Conservation (phyloP, 73 alveolate genomes). For the Blepharisma japonicum region DNA sequence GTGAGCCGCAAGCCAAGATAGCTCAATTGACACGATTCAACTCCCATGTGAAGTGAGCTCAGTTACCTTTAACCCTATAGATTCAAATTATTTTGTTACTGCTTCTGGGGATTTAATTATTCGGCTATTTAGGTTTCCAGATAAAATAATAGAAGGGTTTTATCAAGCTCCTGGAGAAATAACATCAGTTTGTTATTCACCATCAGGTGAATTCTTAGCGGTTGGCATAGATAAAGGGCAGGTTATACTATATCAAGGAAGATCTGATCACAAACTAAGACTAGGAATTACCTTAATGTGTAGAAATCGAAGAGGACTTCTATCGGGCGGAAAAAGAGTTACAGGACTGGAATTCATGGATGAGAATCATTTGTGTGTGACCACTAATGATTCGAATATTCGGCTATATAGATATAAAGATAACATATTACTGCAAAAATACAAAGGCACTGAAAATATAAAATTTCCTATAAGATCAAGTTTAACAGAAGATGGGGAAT, state of each 20-base stretch:
- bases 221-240: slow-evolving; percentile 80
- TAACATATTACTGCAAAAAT: slow-evolving; percentile 59
- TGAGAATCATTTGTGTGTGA: slow-evolving; percentile 56
- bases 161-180: slow-evolving; percentile 56
- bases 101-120: no score
- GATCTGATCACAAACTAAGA: slow-evolving; percentile 24
- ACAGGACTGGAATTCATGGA: slow-evolving; percentile 72
- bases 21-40: no score
- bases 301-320: slow-evolving; percentile 72
- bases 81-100: no score
- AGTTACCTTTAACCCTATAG: no score
- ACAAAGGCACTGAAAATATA: slow-evolving; percentile 76
- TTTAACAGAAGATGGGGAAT: slow-evolving; percentile 50
- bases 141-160: neutral
- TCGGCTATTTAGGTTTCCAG: no score
- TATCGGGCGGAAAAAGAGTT: slow-evolving; percentile 78
- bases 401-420: slow-evolving; percentile 63
- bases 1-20: no score
- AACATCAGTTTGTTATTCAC: slow-evolving; percentile 59
- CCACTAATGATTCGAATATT: slow-evolving; percentile 80
- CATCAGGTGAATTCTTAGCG: slow-evolving; percentile 63
- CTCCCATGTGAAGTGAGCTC: no score
- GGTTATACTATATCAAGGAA: slow-evolving; percentile 55
- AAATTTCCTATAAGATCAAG: slow-evolving; percentile 63
- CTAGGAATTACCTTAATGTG: slow-evolving; percentile 40